These are phyloP conservation scores for Kuraishia capsulata DNA, from an alignment of 805 yeast genomes.

Conservation along the genomic window DNA sequence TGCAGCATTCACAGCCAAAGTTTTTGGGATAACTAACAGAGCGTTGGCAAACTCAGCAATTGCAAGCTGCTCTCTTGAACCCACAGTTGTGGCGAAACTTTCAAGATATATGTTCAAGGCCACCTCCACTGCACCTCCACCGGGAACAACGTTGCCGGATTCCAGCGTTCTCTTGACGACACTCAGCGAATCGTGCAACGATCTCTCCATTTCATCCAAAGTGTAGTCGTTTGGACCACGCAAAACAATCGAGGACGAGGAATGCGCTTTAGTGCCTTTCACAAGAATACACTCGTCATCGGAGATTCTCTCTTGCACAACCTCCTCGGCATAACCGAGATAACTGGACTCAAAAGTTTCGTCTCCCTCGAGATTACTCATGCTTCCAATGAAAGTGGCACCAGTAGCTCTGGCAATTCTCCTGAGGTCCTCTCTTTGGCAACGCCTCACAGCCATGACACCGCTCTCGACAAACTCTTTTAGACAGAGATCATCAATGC, in stretches of 20 bases:
- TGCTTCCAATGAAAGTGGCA: constrained; percentile 76
- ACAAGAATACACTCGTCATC: constrained; percentile 95
- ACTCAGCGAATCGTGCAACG: constrained; percentile 86
- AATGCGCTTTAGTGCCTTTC: constrained; percentile 84
- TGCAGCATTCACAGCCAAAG: constrained; percentile 94
- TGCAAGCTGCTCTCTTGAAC: constrained; percentile 95
- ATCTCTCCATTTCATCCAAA: constrained; percentile 97
- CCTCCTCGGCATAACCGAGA: constrained; percentile 86
- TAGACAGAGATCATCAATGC: constrained; percentile 86
- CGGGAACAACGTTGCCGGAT: constrained; percentile 91
- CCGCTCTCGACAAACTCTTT: constrained; percentile 88
- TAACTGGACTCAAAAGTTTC: constrained; percentile 81
- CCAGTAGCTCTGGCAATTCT: constrained; percentile 98
- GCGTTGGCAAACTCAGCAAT: constrained; percentile 96
- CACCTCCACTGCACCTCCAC: constrained; percentile 99
- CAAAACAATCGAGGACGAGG: constrained; percentile 82
- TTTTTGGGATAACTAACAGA: constrained; percentile 86
- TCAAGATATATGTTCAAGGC: constrained; percentile 92
- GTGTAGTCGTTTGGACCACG: constrained; percentile 96
- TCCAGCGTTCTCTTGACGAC: constrained; percentile 96
- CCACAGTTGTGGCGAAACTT: constrained; percentile 95
- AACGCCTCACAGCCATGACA: constrained; percentile 93
- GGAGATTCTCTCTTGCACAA: constrained; percentile 80
- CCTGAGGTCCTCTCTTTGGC: constrained; percentile 92
- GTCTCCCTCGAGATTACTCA: constrained; percentile 94